These are phyloP conservation scores for Botryococcus braunii DNA, from an alignment of 163 green algal genomes.

Conservation along the genomic window DNA sequence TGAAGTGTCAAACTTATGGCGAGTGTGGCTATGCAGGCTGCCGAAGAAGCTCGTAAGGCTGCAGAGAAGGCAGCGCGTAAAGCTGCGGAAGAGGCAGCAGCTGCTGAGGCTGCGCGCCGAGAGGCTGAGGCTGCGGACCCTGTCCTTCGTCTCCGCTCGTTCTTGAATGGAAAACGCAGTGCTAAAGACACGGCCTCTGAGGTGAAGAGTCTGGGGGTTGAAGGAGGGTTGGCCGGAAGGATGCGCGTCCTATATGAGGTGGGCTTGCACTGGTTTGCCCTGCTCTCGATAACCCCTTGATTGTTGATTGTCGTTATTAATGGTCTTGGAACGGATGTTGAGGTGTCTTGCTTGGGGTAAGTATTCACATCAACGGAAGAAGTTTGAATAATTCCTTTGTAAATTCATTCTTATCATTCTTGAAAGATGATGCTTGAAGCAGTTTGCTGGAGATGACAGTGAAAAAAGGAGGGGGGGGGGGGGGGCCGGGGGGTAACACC, in stretches of 20 bases:
- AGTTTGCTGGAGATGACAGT: too few relatives aligned
- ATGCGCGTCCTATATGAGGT: constrained; percentile 67
- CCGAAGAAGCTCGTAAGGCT: constrained; percentile 15
- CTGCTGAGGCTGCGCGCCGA: constrained; percentile 5
- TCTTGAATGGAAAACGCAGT: constrained; percentile 10
- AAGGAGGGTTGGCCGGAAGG: constrained; percentile 45
- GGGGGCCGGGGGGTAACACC: too few relatives aligned
- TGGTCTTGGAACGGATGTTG: constrained; percentile 1
- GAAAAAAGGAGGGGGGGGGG: too few relatives aligned
- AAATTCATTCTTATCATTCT: not conserved
- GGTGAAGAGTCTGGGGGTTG: constrained; percentile 38
- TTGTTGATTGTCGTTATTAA: not conserved
- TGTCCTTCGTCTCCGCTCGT: constrained; percentile 17
- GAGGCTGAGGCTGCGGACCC: constrained; percentile 12
- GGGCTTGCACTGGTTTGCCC: not conserved
- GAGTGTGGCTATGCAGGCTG: too few relatives aligned
- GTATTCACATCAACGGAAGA: not conserved
- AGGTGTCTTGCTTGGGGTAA: not conserved
- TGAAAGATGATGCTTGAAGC: not conserved
- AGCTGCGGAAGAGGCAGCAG: constrained; percentile 4
- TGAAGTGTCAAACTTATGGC: too few relatives aligned
- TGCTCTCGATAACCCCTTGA: not conserved
- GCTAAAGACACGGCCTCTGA: constrained; percentile 13
- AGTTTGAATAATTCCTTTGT: not conserved
- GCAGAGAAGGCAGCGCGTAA: constrained; percentile 22